Evolutionary conservation across 2,329 filamentous ascomycete genomes (phyloP), one percentile per base, ranked within the genome.

Genomic region (Talaromyces verruculosus): DNA sequence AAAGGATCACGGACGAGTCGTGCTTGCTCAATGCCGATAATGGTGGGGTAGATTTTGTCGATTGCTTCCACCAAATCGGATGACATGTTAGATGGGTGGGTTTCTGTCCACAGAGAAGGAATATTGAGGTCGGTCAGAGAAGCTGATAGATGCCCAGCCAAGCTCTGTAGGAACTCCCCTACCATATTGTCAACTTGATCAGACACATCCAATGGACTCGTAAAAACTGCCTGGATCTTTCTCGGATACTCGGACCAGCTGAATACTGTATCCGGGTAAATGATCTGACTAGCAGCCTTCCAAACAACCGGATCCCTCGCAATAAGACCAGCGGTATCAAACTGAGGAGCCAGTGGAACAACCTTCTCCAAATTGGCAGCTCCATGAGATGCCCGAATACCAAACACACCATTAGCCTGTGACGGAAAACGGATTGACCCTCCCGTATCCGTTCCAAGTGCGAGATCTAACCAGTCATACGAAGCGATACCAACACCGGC

Each of bases 361-460:
- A 81, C 81, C 13, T 82, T 75, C 6, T 82, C 79, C 1, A 86
- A 75, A 7, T 76, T 72, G 0, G 85, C 79, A 0, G 84, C 72
- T 1, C 78, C 80, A 55, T 82, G 79, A 0, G 80, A 81, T 1
- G 84, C 84, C 3, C 84, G 74, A 61, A 85, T 85, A 1, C 84
- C 84, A 64, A 81, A 86, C 1, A 83, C 70, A 2, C 83, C 84
- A 69, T 85, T 81, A 0, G 81, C 79, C 61, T 81, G 76, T 0
- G 81, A 75, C 0, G 84, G 84, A 5, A 77, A 77, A 19, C 84
- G 80, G 45, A 86, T 61, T 45, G 63, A 65, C 15, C 55, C 55
- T 22, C 63, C 63, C 1, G 63, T 82, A 30, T 66, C 64, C 5
- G 64, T 57, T 13, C 60, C 64, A 15, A 81, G 67, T 1, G 79